Base-by-base conservation (phyloP, 345 rosid species). In the Gossypium longicalyx region DNA sequence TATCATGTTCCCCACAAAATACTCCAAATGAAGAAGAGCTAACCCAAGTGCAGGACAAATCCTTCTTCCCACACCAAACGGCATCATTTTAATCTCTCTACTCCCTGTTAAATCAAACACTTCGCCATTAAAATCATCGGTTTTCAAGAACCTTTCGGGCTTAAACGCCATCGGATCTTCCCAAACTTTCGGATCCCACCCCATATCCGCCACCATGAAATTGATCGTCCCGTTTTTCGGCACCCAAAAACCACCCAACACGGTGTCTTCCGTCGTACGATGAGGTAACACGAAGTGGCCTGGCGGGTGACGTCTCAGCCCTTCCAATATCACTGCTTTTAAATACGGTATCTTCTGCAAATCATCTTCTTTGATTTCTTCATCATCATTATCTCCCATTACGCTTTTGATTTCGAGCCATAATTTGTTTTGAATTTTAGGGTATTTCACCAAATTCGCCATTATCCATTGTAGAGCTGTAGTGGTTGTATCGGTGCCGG, bases 31-130 rank as follows among this genome's bases (percentile, higher is more conserved):
- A 53, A 78, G 57, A 74, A 81, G 59, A 0, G 84, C 80, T 2
- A 83, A 47, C 22, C 78, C 74, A 13, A 75, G 67, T 20, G 73
- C 86, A 0, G 86, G 84, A 71, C 84, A 83, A 4, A 83, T 83
- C 79, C 86, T 78, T 62, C 86, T 74, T 2, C 82, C 86, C 0
- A 71, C 86, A 16, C 86, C 86, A 17, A 83, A 83, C 3, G 84
- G 86, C 83, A 83, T 83, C 86, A 83, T 83, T 75, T 83, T 83
- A n/a, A 81, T 83, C 56, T 79, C 79, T 62, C 74, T 67, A 19
- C 82, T 78, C 43, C 84, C 82, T 3, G 84, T 81, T 1, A 83
- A 71, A 41, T 83, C 86, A 67, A 67, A 45, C 44, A 72, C 78
- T 74, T 68, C 71, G 12, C n/a, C 71, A 7, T 19, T 34, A 1